Evolutionary conservation across 2,329 filamentous ascomycete genomes (phyloP).

Genomic region (Zopfia rhizophila): DNA sequence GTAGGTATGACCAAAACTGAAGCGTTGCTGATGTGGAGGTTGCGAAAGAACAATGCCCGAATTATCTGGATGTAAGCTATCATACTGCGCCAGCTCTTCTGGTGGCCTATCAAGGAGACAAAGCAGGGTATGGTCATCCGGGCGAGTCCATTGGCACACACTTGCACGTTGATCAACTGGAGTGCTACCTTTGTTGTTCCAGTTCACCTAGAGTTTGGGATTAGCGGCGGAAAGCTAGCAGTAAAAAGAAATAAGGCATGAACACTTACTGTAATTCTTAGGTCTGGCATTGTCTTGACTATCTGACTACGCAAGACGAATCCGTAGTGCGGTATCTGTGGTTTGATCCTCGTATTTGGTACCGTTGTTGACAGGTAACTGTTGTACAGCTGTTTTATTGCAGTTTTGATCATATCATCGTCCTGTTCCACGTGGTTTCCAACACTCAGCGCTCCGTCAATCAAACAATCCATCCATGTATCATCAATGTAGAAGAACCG

Average conservation of each 20-base stretch:
- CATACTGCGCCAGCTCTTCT: too few species aligned
- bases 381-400: conserved; percentile 49
- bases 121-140: conserved; percentile 43
- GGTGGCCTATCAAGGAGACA: conserved; percentile 43
- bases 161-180: conserved; percentile 2
- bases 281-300: conserved; percentile 1
- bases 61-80: too few species aligned
- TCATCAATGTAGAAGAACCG: conserved; percentile 59
- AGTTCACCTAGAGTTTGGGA: conserved; percentile 34
- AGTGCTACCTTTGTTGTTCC: not conserved
- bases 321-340: conserved; percentile 1
- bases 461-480: conserved; percentile 55
- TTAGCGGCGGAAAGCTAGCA: not conserved
- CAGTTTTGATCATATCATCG: conserved; percentile 39
- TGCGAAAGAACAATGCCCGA: conserved; percentile 2
- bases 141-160: conserved; percentile 13
- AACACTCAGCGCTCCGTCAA: conserved; percentile 57
- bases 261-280: conserved; percentile 1
- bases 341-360: not conserved
- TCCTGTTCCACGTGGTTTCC: conserved; percentile 46
- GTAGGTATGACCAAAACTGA: conserved; percentile 22
- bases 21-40: conserved; percentile 53
- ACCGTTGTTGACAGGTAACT: conserved; percentile 34
- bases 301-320: conserved; percentile 2
- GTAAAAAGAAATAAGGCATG: too few species aligned